phyloP scores from a whole-genome alignment of 2,329 filamentous ascomycete species.

The Hypoxylon sp. region DNA sequence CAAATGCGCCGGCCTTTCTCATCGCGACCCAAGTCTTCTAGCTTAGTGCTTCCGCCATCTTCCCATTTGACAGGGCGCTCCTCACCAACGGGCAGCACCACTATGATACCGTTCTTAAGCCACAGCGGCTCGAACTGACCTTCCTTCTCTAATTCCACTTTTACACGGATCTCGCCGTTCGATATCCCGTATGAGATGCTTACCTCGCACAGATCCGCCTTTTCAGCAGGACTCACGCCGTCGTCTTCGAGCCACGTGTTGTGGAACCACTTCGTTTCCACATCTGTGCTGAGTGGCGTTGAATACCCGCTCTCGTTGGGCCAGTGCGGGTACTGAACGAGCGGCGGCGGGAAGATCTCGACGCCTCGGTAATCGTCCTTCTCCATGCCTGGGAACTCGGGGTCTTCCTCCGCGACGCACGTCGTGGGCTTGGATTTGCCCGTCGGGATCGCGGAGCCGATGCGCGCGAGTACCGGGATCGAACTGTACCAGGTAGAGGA shows the following conservation, averaged over 20 bases:
- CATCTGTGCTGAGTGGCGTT: background rate
- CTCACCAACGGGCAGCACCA: slow-evolving; percentile 54
- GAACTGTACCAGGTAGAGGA: slow-evolving; percentile 61
- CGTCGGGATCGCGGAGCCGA: slow-evolving; percentile 59
- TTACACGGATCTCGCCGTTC: slow-evolving; percentile 41
- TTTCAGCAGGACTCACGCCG: slow-evolving; percentile 49
- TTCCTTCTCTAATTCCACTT: slow-evolving; percentile 37
- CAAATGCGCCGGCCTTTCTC: slow-evolving; percentile 44
- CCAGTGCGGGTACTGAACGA: slow-evolving; percentile 33
- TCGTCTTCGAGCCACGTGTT: slow-evolving; percentile 55
- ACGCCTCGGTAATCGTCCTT: slow-evolving; percentile 61
- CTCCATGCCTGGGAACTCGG: slow-evolving; percentile 58
- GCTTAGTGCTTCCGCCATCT: slow-evolving; percentile 6
- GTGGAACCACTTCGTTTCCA: slow-evolving; percentile 40
- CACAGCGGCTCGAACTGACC: slow-evolving; percentile 52
- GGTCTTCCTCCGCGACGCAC: slow-evolving; percentile 55
- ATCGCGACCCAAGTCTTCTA: slow-evolving; percentile 43
- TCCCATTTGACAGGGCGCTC: slow-evolving; percentile 48
- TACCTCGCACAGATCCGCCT: slow-evolving; percentile 47
- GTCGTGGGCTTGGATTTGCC: slow-evolving; percentile 56
- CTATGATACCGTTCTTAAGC: slow-evolving; percentile 47
- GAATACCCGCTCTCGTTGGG: slow-evolving; percentile 13
- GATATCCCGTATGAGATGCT: slow-evolving; percentile 45
- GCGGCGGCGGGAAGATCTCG: slow-evolving; percentile 60
- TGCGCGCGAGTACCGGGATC: slow-evolving; percentile 58